A percentile compares a stretch with the other conserved stretches of the same genome.
These are phyloP conservation scores for Rhodocollybia butyracea DNA, from an alignment of 768 basidiomycete genomes.

Conservation along the genomic window DNA sequence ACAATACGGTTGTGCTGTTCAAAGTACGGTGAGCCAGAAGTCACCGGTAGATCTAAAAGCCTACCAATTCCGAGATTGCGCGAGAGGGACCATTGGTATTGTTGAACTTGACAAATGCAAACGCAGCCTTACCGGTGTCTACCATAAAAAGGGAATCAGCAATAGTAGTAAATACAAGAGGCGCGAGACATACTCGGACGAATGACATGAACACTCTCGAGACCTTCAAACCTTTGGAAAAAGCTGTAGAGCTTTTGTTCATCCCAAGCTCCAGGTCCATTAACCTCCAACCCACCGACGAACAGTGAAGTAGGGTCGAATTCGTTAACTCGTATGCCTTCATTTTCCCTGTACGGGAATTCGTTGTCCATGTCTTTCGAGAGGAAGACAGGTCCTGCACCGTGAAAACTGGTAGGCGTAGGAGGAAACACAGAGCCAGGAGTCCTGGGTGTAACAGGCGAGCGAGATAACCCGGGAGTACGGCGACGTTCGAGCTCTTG, in stretches of 20 bases:
- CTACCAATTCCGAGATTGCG: constrained; percentile 65
- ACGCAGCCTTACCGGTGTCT: constrained; percentile 68
- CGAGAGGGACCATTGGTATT: constrained; percentile 60
- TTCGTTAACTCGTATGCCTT: constrained; percentile 24
- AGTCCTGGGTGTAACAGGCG: constrained; percentile 50
- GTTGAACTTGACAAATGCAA: constrained; percentile 75
- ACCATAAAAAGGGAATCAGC: background rate
- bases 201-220: constrained; percentile 65
- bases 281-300: constrained; percentile 71
- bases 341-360: background rate
- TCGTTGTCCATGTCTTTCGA: background rate
- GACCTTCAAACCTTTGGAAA: constrained; percentile 62
- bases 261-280: constrained; percentile 63
- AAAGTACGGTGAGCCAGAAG: constrained; percentile 4
- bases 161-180: background rate
- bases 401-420: constrained; percentile 42
- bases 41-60: background rate
- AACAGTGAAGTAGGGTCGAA: constrained; percentile 70
- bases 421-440: constrained; percentile 44
- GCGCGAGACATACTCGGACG: constrained; percentile 50
- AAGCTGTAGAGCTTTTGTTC: constrained; percentile 56
- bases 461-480: constrained; percentile 44
- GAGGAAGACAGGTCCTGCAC: constrained; percentile 15
- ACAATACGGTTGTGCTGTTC: constrained; percentile 67
- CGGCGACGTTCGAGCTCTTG: constrained; percentile 28